Base-by-base conservation (phyloP, 1,139 yeast genomes). In the Arxiozyma telluris region DNA sequence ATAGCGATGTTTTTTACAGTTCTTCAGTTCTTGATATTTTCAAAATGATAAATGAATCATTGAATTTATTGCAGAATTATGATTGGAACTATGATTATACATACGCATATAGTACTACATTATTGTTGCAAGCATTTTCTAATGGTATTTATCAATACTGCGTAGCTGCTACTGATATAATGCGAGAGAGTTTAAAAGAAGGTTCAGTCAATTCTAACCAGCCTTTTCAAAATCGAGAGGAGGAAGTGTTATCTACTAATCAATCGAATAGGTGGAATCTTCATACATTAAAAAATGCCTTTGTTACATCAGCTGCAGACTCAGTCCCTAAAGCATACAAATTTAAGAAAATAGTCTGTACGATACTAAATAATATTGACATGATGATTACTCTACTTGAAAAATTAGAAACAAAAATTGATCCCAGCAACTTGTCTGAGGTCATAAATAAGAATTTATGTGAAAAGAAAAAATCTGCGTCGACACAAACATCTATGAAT, bases 321-420 rank as follows among this genome's bases (percentile, higher is more conserved):
- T 57, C 73, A n/a, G 72, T 73, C 56, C 79, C 83, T 59, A 73
- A 79, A 27, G 81, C 90, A 0, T 84, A 78, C 65, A 77, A 81
- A 54, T 87, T 87, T 70, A 74, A 77, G 57, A 74, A 78, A 3
- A 75, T 78, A 53, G 83, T 93, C 0, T 88, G 96, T 69, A 80
- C 87, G n/a, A 84, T 86, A 23, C 73, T 89, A 53, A 87, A 87
- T 66, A 82, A 89, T 62, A 66, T 89, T 21, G 82, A 84, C 7
- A 79, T 82, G 21, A 80, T 87, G 72, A 76, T 81, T 69, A 68
- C 73, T 1, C 80, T 81, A 58, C 68, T 88, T 43, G 77, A 80
- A 52, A 78, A 75, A 52, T 68, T 89, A 47, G 96, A 87, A 63
- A 79, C 76, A 2, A 68, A 76, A 38, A 63, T 87, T 20, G 82